These are phyloP conservation scores for Geranium rotundifolium DNA, from an alignment of 345 rosid genomes.

Conservation along the genomic window DNA sequence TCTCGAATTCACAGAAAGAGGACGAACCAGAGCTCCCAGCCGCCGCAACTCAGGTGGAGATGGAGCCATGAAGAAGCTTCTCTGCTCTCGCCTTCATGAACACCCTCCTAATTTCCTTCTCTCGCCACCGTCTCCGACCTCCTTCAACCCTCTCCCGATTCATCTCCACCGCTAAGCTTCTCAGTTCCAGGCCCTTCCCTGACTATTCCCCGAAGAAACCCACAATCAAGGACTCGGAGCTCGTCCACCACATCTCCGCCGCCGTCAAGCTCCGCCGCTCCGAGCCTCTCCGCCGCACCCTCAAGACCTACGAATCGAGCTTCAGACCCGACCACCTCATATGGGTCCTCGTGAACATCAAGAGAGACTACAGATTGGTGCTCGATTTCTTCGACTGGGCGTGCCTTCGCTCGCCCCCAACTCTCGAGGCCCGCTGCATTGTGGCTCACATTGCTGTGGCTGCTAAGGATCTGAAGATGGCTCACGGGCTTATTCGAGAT, in stretches of 20 bases:
- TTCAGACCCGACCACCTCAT: conserved; percentile 69
- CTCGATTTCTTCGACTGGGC: conserved; percentile 87
- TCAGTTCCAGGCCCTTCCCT: conserved; percentile 61
- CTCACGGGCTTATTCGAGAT: conserved; percentile 39
- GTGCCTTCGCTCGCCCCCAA: conserved; percentile 47
- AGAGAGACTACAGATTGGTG: conserved; percentile 52
- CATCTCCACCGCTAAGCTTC: conserved; percentile 13
- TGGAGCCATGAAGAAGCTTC: too few relatives aligned
- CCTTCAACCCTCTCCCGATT: conserved; percentile 7
- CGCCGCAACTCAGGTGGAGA: too few relatives aligned
- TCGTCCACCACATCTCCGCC: conserved; percentile 58
- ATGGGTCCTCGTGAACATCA: conserved; percentile 87
- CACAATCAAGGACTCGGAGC: conserved; percentile 56
- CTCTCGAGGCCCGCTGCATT: conserved; percentile 66
- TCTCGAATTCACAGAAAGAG: too few relatives aligned
- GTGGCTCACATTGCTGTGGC: conserved; percentile 67
- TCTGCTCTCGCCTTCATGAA: too few relatives aligned
- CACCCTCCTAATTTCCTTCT: too few relatives aligned
- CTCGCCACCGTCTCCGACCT: too few relatives aligned
- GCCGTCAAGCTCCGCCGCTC: conserved; percentile 50
- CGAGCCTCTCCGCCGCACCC: conserved; percentile 47
- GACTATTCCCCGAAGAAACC: conserved; percentile 79
- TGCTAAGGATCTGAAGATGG: conserved; percentile 47
- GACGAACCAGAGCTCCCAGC: too few relatives aligned
- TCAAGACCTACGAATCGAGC: conserved; percentile 63